phyloP scores from a whole-genome alignment of 352 stramenopile species.

The Phytophthora sojae region DNA sequence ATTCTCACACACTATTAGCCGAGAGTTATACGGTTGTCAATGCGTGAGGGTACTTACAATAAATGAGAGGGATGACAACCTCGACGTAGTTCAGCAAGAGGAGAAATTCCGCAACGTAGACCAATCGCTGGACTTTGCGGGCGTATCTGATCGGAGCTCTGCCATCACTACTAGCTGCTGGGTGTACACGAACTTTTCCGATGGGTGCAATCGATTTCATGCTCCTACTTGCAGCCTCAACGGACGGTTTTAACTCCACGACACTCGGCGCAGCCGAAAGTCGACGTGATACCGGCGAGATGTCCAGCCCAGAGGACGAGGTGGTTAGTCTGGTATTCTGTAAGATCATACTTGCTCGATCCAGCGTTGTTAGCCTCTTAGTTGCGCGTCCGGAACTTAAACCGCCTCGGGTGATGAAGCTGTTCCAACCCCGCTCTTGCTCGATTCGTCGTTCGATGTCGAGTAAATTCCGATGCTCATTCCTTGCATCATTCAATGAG shows the following conservation, averaged over 20 bases:
- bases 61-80: slow-evolving; percentile 21
- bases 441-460: background rate
- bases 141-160: background rate
- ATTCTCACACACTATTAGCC: background rate
- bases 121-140: background rate
- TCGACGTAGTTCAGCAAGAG: slow-evolving; percentile 22
- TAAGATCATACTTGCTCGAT: no score
- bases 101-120: slow-evolving; percentile 20
- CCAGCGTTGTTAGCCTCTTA: no score
- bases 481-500: background rate
- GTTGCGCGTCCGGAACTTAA: no score
- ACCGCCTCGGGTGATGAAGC: no score
- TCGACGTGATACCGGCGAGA: background rate
- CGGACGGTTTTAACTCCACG: background rate
- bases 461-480: background rate
- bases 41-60: slow-evolving; percentile 5
- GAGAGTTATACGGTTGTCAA: background rate
- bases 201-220: background rate
- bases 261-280: background rate
- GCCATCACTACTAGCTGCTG: background rate
- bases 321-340: no score
- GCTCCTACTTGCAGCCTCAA: background rate
- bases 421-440: background rate
- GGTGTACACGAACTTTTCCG: background rate
- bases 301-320: background rate